Evolutionary conservation across 306 rosid genomes (phyloP).

Genomic region (Dryas alaskensis): DNA sequence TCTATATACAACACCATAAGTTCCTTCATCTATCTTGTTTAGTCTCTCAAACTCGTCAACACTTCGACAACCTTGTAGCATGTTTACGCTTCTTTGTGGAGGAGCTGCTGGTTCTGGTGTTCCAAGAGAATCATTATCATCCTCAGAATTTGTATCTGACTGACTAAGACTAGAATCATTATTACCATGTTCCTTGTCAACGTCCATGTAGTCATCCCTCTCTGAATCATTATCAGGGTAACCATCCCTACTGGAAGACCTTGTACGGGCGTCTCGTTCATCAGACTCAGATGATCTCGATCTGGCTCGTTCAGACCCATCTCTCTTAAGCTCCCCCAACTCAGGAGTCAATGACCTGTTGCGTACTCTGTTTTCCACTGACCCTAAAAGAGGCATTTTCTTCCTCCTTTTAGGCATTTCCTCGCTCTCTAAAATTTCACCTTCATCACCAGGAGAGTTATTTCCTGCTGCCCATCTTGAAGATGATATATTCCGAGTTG

Average conservation of each 20-base stretch:
- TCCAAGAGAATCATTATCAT: conserved; percentile 46
- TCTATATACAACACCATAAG: conserved; percentile 97
- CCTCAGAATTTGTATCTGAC: conserved; percentile 61
- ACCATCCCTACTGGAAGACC: conserved; percentile 64
- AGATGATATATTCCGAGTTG: conserved; percentile 77
- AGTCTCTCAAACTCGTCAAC: conserved; percentile 98
- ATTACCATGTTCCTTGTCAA: conserved; percentile 49
- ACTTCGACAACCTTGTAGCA: conserved; percentile 99
- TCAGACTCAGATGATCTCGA: conserved; percentile 69
- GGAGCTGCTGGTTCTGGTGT: conserved; percentile 57
- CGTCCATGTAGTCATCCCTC: conserved; percentile 65
- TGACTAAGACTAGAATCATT: conserved; percentile 50
- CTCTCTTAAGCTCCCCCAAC: conserved; percentile 52
- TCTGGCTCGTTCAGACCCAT: conserved; percentile 54
- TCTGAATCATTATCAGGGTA: conserved; percentile 49
- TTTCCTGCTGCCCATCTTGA: conserved; percentile 96
- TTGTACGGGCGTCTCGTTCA: conserved; percentile 47
- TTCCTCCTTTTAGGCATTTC: conserved; percentile 58
- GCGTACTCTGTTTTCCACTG: conserved; percentile 42
- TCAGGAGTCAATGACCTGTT: conserved; percentile 65
- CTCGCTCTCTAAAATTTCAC: conserved; percentile 59
- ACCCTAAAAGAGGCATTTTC: conserved; percentile 40
- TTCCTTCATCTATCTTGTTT: conserved; percentile 97
- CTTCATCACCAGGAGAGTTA: conserved; percentile 85
- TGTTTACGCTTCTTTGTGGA: conserved; percentile 74